Evolutionary conservation across 192 early-diverging fungal species (phyloP).

Genomic region (Linnemannia elongata): DNA sequence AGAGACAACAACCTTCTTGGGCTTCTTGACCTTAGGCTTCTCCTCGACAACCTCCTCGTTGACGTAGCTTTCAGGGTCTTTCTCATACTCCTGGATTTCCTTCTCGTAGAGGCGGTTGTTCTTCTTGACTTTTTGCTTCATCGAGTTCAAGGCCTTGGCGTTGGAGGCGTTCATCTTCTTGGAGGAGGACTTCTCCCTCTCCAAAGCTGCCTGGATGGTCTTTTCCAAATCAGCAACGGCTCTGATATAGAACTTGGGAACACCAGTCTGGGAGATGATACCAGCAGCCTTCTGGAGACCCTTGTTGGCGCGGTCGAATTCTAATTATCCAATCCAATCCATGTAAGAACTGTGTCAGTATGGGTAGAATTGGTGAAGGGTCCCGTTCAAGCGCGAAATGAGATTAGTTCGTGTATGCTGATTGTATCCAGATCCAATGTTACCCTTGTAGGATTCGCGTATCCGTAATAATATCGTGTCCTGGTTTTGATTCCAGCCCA

Average conservation of each 20-base stretch:
- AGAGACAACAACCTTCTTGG: slow-evolving; percentile 56
- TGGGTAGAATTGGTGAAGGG: background rate
- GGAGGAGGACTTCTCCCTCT: slow-evolving; percentile 76
- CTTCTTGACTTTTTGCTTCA: slow-evolving; percentile 95
- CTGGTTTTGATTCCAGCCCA: too few species aligned
- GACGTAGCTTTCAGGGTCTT: slow-evolving; percentile 41
- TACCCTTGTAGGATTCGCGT: too few species aligned
- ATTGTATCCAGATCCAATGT: background rate
- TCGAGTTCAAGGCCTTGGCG: slow-evolving; percentile 85
- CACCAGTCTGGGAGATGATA: slow-evolving; percentile 62
- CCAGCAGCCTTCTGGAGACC: slow-evolving; percentile 71
- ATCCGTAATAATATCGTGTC: too few species aligned
- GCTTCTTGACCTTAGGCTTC: slow-evolving; percentile 17
- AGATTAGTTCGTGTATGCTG: background rate
- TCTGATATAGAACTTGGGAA: slow-evolving; percentile 82
- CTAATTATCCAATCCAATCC: slow-evolving; percentile 43
- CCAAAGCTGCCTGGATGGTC: slow-evolving; percentile 68
- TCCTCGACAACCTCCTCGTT: slow-evolving; percentile 30
- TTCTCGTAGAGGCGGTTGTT: slow-evolving; percentile 79
- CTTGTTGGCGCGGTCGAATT: slow-evolving; percentile 89
- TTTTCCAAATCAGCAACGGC: slow-evolving; percentile 83
- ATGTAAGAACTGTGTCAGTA: slow-evolving; percentile 13
- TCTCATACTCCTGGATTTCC: slow-evolving; percentile 75
- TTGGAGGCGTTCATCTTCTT: slow-evolving; percentile 88
- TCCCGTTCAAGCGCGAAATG: background rate